phyloP scores from a whole-genome alignment of 2,329 filamentous ascomycete genomes.

The Dothidotthia symphoricarpi region DNA sequence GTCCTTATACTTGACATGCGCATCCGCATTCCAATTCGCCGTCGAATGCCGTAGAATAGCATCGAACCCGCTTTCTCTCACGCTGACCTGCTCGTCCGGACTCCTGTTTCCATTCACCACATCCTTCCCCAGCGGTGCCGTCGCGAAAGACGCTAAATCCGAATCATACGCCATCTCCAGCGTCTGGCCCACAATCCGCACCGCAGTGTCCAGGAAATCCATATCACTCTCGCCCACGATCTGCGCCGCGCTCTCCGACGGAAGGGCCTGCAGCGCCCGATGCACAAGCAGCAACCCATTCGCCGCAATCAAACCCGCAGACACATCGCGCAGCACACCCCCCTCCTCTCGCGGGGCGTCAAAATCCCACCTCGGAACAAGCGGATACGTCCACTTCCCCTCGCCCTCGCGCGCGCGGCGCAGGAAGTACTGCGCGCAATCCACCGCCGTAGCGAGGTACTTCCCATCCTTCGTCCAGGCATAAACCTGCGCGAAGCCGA shows the following conservation, averaged over 20 bases:
- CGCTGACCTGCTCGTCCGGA: constrained; percentile 14
- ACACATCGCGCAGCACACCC: constrained; percentile 40
- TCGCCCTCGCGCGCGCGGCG: constrained; percentile 39
- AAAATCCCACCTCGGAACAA: constrained; percentile 54
- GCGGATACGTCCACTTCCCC: constrained; percentile 24
- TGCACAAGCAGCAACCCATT: constrained; percentile 45
- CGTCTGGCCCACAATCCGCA: constrained; percentile 26
- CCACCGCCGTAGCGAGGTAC: constrained; percentile 48
- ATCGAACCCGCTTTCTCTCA: constrained; percentile 39
- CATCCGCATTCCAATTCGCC: constrained; percentile 50
- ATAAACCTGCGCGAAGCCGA: constrained; percentile 50
- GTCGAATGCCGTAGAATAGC: constrained; percentile 50
- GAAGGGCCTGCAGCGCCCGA: constrained; percentile 31
- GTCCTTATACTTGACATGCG: constrained; percentile 47
- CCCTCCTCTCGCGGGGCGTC: constrained; percentile 47
- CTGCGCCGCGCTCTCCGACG: constrained; percentile 16
- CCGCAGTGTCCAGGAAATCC: constrained; percentile 20
- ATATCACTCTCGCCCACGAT: too few relatives aligned
- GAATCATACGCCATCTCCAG: constrained; percentile 34
- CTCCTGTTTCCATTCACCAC: constrained; percentile 14
- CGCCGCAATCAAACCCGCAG: constrained; percentile 44
- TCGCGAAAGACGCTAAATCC: constrained; percentile 26
- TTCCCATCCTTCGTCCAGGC: constrained; percentile 47
- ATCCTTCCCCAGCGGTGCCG: constrained; percentile 1
- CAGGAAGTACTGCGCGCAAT: constrained; percentile 50